A percentile compares a stretch with the other conserved stretches of the same genome.
Conservation (phyloP, 805 yeast species). For the Candida patagonica region DNA sequence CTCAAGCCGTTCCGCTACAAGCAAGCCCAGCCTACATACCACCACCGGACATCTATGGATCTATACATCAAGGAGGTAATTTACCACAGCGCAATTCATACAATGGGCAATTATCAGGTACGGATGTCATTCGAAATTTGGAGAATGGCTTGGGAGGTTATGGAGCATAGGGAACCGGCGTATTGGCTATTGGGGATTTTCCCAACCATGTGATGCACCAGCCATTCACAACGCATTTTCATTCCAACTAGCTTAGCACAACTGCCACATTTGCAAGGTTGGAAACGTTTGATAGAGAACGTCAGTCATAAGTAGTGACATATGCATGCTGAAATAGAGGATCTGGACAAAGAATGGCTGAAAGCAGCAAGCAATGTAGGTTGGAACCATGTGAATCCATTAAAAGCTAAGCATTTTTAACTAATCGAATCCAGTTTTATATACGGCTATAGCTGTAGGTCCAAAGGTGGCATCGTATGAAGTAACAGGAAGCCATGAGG, state of each 20-base stretch:
- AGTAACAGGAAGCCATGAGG: too few species aligned
- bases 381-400: too few species aligned
- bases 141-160: constrained; percentile 21
- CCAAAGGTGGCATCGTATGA: too few species aligned
- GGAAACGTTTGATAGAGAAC: too few species aligned
- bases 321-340: too few species aligned
- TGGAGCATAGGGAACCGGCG: not conserved
- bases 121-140: constrained; percentile 24
- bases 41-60: constrained; percentile 27
- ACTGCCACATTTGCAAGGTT: too few species aligned
- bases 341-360: too few species aligned
- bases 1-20: constrained; percentile 30
- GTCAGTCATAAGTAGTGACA: too few species aligned
- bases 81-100: constrained; percentile 1
- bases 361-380: too few species aligned
- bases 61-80: constrained; percentile 4
- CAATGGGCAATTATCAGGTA: constrained; percentile 7
- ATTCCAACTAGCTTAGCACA: too few species aligned
- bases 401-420: too few species aligned
- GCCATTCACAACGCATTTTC: too few species aligned
- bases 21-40: constrained; percentile 34
- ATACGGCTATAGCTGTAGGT: constrained; percentile 13
- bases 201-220: not conserved
- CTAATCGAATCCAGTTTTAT: constrained; percentile 14
- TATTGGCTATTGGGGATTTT: not conserved